Conservation (phyloP, 805 yeast genomes). For the Suhomyces kilbournensis region DNA sequence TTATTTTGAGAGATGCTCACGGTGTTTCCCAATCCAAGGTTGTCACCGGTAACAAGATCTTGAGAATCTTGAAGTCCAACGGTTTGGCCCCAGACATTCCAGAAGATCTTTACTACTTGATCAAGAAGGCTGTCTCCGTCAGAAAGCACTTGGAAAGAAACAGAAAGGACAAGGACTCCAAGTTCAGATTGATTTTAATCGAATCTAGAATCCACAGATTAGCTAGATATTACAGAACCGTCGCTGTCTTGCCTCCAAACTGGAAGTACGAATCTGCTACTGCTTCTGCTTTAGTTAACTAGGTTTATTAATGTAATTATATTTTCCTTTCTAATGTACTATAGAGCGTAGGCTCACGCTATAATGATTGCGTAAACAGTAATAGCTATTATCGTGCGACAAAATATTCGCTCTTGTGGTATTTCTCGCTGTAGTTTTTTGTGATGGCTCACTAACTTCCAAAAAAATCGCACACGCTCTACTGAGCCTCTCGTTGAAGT, state of each 20-base stretch:
- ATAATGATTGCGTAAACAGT: not conserved
- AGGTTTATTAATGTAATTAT: constrained; percentile 34
- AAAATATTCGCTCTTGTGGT: no score
- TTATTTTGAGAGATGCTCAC: constrained; percentile 98
- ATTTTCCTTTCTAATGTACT: constrained; percentile 6
- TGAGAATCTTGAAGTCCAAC: constrained; percentile 98
- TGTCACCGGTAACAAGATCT: constrained; percentile 98
- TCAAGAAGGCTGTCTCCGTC: constrained; percentile 99
- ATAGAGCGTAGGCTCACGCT: constrained; percentile 1
- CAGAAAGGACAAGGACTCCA: constrained; percentile 99
- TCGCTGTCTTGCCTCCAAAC: constrained; percentile 98
- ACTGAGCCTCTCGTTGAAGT: not conserved
- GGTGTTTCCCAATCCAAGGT: constrained; percentile 98
- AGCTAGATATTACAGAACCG: constrained; percentile 99
- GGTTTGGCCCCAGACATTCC: constrained; percentile 99
- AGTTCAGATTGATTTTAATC: constrained; percentile 99
- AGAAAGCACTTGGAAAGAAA: constrained; percentile 99
- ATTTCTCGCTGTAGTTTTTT: no score
- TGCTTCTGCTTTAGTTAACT: constrained; percentile 99
- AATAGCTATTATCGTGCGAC: not conserved
- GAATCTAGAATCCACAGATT: constrained; percentile 99
- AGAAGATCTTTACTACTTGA: constrained; percentile 98
- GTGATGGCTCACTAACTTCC: not conserved
- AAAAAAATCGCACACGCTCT: not conserved
- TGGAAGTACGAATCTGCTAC: constrained; percentile 99